phyloP scores from a whole-genome alignment of 306 rosid species.

The Cotoneaster glaucophyllus region DNA sequence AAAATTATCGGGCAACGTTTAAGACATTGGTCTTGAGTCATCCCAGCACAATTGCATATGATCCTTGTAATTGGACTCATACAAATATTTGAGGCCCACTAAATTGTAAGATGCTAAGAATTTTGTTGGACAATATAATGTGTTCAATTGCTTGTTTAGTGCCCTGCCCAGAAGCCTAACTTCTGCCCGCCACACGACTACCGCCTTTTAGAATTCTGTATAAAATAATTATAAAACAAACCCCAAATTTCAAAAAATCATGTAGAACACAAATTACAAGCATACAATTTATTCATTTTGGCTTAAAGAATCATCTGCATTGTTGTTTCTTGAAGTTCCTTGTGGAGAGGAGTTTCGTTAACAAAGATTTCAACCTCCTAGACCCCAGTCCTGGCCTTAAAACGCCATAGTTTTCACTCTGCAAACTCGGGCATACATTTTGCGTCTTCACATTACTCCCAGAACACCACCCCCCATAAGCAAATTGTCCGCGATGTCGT shows the following conservation, averaged over 20 bases:
- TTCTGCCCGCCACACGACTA: too few relatives aligned
- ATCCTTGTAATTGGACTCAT: too few relatives aligned
- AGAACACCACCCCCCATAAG: constrained; percentile 77
- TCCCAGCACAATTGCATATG: too few relatives aligned
- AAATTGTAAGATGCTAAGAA: too few relatives aligned
- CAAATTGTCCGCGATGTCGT: constrained; percentile 36
- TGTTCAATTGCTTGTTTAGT: too few relatives aligned
- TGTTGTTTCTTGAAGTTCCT: constrained; percentile 45
- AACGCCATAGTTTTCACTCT: constrained; percentile 45
- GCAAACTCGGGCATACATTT: constrained; percentile 38
- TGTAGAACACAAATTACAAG: neutral
- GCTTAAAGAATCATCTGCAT: constrained; percentile 43
- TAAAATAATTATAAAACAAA: neutral
- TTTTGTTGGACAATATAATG: too few relatives aligned
- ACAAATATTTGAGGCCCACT: too few relatives aligned
- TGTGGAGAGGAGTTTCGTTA: constrained; percentile 35
- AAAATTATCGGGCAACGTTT: too few relatives aligned
- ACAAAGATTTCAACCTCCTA: constrained; percentile 50
- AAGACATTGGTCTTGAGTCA: too few relatives aligned
- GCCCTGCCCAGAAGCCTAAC: too few relatives aligned
- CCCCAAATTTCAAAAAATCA: neutral
- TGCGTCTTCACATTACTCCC: constrained; percentile 17
- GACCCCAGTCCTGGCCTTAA: constrained; percentile 62
- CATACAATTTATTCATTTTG: constrained; percentile 1
- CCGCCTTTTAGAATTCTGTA: too few relatives aligned